Evolutionary conservation across 805 yeast genomes (phyloP).

Genomic region (Kuraishia piskuri): DNA sequence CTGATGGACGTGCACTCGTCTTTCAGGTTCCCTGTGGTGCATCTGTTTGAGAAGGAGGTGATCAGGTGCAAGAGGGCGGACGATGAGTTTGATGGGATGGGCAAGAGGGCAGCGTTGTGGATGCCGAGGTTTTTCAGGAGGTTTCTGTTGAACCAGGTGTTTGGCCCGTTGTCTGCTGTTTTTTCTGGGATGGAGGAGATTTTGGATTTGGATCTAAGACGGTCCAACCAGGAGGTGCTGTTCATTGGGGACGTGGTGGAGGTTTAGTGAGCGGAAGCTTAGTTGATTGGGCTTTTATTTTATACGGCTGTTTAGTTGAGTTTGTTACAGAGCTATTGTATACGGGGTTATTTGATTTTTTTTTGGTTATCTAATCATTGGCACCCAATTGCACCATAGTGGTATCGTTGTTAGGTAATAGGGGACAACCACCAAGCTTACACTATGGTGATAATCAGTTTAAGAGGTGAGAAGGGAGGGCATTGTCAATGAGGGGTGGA

Average conservation of each 20-base stretch:
- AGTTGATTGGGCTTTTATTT: not conserved
- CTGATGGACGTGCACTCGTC: not conserved
- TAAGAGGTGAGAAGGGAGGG: too few relatives aligned
- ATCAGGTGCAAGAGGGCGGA: conserved; percentile 8
- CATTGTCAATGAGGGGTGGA: too few relatives aligned
- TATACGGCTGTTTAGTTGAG: too few relatives aligned
- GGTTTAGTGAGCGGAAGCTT: not conserved
- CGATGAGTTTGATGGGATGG: conserved; percentile 1
- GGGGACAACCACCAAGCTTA: too few relatives aligned
- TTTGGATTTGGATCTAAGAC: conserved; percentile 4
- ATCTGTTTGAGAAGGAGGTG: conserved; percentile 17
- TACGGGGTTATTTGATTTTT: too few relatives aligned
- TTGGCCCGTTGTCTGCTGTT: conserved; percentile 11
- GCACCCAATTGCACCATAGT: too few relatives aligned
- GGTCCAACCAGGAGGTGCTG: conserved; percentile 13
- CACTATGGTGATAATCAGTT: too few relatives aligned
- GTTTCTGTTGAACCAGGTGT: conserved; percentile 9
- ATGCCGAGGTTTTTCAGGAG: conserved; percentile 3
- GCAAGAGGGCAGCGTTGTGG: not conserved
- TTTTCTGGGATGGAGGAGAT: conserved; percentile 11
- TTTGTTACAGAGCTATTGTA: too few relatives aligned
- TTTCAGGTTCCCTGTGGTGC: conserved; percentile 12
- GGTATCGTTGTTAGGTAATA: too few relatives aligned
- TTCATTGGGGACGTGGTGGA: conserved; percentile 13
- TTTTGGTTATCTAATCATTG: too few relatives aligned